Base-by-base conservation (phyloP, 768 basidiomycete species). In the Exidia glandulosa region DNA sequence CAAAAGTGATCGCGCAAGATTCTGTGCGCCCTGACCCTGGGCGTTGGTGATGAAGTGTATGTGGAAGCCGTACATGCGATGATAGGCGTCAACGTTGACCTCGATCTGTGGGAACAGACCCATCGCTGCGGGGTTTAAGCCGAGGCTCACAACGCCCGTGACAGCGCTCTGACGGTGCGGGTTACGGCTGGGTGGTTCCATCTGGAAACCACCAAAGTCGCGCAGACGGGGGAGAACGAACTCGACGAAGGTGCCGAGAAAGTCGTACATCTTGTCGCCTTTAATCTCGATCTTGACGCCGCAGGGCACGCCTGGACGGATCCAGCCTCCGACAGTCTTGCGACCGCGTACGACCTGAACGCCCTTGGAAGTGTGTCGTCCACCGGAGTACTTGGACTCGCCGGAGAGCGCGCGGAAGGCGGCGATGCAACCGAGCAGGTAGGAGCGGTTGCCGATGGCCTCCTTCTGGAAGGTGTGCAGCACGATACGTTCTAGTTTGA, bases 81-180 rank as follows among this genome's bases (percentile, higher is more conserved):
- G 91, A 70, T 97, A 99, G 31, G 88, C 74, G 67, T 97, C 94
- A 47, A 88, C 72, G 70, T 96, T 96, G 71, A 93, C 86, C 74
- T 98, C 95, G 60, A 98, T 88, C 74, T 95, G 90, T 1, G 95
- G 95, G 77, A 97, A 99, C 66, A 94, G 79, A 6, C 80, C 84
- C 81, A 99, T 87, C 0, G 94, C 92, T 3, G 77, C 73, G 1
- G 91, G 85, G 0, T 88, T 83, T 2, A 99, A 77, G 55, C 95
- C 95, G 66, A 98, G 86, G 2, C 86, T 83, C 57, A 97, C 89
- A 23, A 95, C 91, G 57, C 96, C 94, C 0, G 88, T 80, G 2
- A 90, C 88, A 1, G 86, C 83, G 59, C 82, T 85, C 1, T 90
- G 86, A 1, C 85, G 87, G 63, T 86, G 81, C 45, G 81, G 36